Conservation (phyloP, 2,329 filamentous ascomycete species). For the Tolypocladium guangdongense region DNA sequence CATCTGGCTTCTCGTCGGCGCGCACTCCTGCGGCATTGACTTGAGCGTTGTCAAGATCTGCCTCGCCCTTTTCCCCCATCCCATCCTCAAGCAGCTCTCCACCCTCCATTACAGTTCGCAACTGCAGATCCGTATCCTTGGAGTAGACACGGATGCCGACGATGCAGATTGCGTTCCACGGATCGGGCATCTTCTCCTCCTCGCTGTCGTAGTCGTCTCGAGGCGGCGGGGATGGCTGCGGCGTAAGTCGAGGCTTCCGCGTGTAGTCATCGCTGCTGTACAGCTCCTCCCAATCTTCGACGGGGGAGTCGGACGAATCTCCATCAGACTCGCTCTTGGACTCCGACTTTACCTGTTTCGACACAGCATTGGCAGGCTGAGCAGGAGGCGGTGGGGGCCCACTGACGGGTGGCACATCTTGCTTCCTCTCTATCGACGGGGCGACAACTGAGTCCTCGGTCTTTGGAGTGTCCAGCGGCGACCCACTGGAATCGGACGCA, state of each 20-base stretch:
- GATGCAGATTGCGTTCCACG: constrained; percentile 54
- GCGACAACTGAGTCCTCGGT: constrained; percentile 14
- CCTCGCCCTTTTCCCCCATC: constrained; percentile 45
- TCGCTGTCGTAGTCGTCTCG: constrained; percentile 38
- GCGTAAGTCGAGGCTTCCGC: constrained; percentile 34
- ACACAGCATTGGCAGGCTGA: background rate
- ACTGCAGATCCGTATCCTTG: constrained; percentile 42
- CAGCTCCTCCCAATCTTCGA: constrained; percentile 47
- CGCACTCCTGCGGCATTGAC: constrained; percentile 39
- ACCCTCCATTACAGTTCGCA: constrained; percentile 46
- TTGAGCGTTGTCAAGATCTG: constrained; percentile 46
- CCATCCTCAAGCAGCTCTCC: constrained; percentile 41
- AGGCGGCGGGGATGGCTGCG: constrained; percentile 20
- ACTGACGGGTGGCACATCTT: constrained; percentile 19
- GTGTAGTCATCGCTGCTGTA: constrained; percentile 49
- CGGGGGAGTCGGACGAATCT: constrained; percentile 48
- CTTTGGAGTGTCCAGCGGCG: constrained; percentile 21
- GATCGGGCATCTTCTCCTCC: constrained; percentile 44
- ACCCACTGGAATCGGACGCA: constrained; percentile 19
- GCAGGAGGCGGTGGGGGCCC: constrained; percentile 13
- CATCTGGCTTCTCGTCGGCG: constrained; percentile 10
- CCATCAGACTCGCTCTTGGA: constrained; percentile 33
- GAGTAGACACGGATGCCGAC: constrained; percentile 52
- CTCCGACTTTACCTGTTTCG: constrained; percentile 8
- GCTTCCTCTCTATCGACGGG: constrained; percentile 16